Evolutionary conservation across 306 rosid species (phyloP).

Genomic region (Comarum palustre): DNA sequence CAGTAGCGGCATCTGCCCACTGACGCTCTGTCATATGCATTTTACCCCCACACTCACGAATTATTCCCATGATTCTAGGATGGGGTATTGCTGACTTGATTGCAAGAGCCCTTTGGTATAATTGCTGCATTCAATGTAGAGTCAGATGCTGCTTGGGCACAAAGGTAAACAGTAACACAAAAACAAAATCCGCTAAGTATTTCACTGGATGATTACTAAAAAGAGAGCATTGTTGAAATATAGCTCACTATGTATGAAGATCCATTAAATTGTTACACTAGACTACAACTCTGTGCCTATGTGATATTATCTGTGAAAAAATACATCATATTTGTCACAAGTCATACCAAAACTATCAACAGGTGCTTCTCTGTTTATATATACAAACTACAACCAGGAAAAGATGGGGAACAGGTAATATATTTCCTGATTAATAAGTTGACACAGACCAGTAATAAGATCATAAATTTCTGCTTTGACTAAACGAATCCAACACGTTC

Average conservation of each 20-base stretch:
- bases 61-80: slow-evolving; percentile 98
- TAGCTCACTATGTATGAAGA: neutral
- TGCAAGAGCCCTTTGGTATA: slow-evolving; percentile 93
- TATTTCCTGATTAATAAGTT: neutral
- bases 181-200: neutral
- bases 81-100: slow-evolving; percentile 98
- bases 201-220: neutral
- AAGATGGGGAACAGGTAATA: neutral
- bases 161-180: slow-evolving; percentile 12
- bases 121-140: slow-evolving; percentile 67
- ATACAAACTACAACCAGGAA: too few relatives aligned
- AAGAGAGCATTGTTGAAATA: neutral
- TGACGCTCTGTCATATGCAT: slow-evolving; percentile 99
- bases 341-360: neutral
- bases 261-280: neutral
- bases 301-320: neutral
- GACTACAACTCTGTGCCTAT: neutral
- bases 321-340: neutral
- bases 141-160: slow-evolving; percentile 23
- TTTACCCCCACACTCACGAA: slow-evolving; percentile 97
- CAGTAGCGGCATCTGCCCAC: slow-evolving; percentile 98
- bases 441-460: neutral
- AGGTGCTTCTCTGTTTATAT: neutral
- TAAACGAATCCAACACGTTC: neutral
- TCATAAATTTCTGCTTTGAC: neutral